These are phyloP conservation scores for Xerocomus spinulosus DNA, from an alignment of 768 basidiomycete genomes.

Conservation along the genomic window DNA sequence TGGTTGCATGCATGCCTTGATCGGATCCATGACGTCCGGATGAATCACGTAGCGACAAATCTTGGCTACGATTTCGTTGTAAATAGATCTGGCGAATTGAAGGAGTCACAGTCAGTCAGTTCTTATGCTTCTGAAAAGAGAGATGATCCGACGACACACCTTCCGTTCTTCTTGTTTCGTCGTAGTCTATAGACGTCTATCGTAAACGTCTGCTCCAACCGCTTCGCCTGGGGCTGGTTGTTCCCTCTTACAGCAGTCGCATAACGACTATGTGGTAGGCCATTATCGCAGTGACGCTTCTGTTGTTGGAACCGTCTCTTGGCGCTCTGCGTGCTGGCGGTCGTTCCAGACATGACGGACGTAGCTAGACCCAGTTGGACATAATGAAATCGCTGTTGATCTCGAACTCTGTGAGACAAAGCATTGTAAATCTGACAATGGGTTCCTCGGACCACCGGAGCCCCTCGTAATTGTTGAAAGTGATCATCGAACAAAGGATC, in stretches of 20 bases:
- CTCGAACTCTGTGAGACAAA: neutral
- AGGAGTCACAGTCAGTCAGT: too few species aligned
- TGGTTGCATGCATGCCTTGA: neutral
- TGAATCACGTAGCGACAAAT: neutral
- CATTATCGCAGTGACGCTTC: neutral
- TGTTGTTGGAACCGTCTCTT: neutral
- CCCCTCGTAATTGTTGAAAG: too few species aligned
- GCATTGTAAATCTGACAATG: constrained; percentile 4
- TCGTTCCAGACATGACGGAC: neutral
- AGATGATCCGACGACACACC: neutral
- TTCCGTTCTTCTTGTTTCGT: neutral
- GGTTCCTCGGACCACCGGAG: neutral
- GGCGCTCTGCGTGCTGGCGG: accelerated
- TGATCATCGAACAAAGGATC: too few species aligned
- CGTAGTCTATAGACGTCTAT: neutral
- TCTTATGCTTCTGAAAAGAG: too few species aligned
- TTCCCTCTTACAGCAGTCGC: neutral
- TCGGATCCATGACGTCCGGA: neutral
- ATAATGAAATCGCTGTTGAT: neutral
- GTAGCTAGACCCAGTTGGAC: constrained; percentile 6
- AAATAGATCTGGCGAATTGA: neutral
- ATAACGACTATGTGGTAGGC: constrained; percentile 1
- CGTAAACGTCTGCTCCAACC: constrained; percentile 1
- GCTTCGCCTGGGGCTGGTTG: constrained; percentile 1
- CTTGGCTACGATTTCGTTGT: neutral